Conservation (phyloP, 352 stramenopile genomes). For the Globisporangium apiculatum region DNA sequence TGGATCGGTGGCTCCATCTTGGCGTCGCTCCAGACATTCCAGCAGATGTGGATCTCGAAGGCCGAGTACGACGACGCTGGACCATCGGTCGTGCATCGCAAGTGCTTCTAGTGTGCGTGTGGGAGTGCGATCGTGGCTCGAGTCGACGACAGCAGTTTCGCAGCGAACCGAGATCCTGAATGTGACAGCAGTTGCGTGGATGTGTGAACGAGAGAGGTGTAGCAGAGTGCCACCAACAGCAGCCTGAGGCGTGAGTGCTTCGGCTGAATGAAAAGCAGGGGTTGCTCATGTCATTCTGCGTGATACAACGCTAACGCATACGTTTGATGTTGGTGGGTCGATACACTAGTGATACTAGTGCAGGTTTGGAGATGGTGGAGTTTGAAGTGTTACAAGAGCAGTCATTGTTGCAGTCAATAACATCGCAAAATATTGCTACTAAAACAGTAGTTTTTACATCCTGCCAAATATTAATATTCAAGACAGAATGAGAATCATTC, state of each 20-base stretch:
- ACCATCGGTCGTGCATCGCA: constrained; percentile 94
- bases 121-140: neutral
- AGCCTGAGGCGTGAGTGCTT: neutral
- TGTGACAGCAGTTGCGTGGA: neutral
- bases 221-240: neutral
- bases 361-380: too few species aligned
- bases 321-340: too few species aligned
- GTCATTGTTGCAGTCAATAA: too few species aligned
- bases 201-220: neutral
- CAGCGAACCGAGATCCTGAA: too few species aligned
- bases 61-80: constrained; percentile 96
- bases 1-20: constrained; percentile 98
- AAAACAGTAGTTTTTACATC: too few species aligned
- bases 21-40: constrained; percentile 95
- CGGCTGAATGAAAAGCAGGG: neutral
- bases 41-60: constrained; percentile 98
- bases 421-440: too few species aligned
- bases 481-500: too few species aligned
- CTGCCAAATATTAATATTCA: too few species aligned
- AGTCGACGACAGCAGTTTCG: neutral
- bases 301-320: too few species aligned
- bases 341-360: too few species aligned
- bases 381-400: too few species aligned
- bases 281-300: too few species aligned
- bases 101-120: constrained; percentile 57